Evolutionary conservation across 257 asterid genomes (phyloP).

Genomic region (Fraxinus americana): DNA sequence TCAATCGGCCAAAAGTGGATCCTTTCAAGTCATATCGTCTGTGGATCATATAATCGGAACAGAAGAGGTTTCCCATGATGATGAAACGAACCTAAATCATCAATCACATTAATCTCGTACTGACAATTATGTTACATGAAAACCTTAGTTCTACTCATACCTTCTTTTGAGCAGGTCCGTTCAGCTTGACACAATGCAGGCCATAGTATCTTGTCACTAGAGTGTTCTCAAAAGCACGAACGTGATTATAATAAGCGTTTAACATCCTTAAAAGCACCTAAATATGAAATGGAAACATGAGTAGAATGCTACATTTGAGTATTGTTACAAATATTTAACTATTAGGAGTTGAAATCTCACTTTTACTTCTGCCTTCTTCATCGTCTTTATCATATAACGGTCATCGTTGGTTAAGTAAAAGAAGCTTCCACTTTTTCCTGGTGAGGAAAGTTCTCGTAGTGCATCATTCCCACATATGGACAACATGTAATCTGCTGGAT

Average conservation of each 20-base stretch:
- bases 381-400: slow-evolving; percentile 96
- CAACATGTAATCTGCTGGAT: slow-evolving; percentile 93
- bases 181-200: slow-evolving; percentile 64
- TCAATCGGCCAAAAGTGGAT: slow-evolving; percentile 85
- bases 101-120: slow-evolving; percentile 14
- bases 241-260: slow-evolving; percentile 63
- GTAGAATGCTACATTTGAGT: neutral
- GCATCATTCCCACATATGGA: slow-evolving; percentile 95
- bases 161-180: slow-evolving; percentile 70
- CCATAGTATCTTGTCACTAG: slow-evolving; percentile 66
- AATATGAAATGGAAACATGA: neutral
- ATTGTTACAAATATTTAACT: neutral
- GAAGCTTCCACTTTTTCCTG: slow-evolving; percentile 96
- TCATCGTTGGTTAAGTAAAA: slow-evolving; percentile 91
- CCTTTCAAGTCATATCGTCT: slow-evolving; percentile 86
- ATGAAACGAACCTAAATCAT: slow-evolving; percentile 70
- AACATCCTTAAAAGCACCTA: slow-evolving; percentile 75
- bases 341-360: slow-evolving; percentile 40
- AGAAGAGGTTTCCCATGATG: slow-evolving; percentile 88
- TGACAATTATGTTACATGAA: neutral
- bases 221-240: slow-evolving; percentile 59
- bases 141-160: slow-evolving; percentile 31
- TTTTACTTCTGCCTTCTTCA: slow-evolving; percentile 96
- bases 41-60: slow-evolving; percentile 72
- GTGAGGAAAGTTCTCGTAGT: slow-evolving; percentile 85